A percentile compares a stretch with the other conserved stretches of the same genome.
These are phyloP conservation scores for Aphanomyces euteiches DNA, from an alignment of 352 stramenopile genomes.

Conservation along the genomic window DNA sequence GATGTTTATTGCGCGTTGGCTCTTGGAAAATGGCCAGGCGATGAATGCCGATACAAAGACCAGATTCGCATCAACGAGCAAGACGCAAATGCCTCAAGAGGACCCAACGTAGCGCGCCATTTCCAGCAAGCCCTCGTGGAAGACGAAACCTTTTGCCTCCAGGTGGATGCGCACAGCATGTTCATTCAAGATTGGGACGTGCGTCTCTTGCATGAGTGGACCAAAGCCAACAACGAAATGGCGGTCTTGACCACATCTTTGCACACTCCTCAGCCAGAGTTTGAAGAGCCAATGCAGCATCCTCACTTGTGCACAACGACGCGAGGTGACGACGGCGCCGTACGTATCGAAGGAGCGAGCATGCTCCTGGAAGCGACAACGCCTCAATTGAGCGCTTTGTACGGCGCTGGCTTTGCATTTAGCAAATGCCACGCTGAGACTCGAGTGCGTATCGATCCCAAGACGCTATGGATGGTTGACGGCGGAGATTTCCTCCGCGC, in stretches of 20 bases:
- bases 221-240: slow-evolving; percentile 70
- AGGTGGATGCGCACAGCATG: slow-evolving; percentile 84
- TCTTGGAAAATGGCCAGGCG: background rate
- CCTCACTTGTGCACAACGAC: slow-evolving; percentile 24
- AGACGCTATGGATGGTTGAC: slow-evolving; percentile 75
- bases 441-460: slow-evolving; percentile 75
- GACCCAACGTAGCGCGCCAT: slow-evolving; percentile 12
- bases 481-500: slow-evolving; percentile 76
- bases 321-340: background rate
- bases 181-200: slow-evolving; percentile 77
- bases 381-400: slow-evolving; percentile 80
- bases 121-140: slow-evolving; percentile 39
- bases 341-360: slow-evolving; percentile 4
- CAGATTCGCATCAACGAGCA: slow-evolving; percentile 10
- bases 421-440: slow-evolving; percentile 78
- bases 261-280: background rate
- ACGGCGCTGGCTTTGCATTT: slow-evolving; percentile 76
- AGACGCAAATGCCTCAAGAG: background rate
- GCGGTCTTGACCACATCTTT: slow-evolving; percentile 80
- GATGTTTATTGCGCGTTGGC: slow-evolving; percentile 24
- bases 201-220: slow-evolving; percentile 68
- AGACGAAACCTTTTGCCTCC: slow-evolving; percentile 86
- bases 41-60: slow-evolving; percentile 14
- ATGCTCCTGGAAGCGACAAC: slow-evolving; percentile 33
- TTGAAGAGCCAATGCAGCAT: background rate